phyloP scores from a whole-genome alignment of 495 filamentous ascomycete genomes.

The Aspergillus coremiiformis region DNA sequence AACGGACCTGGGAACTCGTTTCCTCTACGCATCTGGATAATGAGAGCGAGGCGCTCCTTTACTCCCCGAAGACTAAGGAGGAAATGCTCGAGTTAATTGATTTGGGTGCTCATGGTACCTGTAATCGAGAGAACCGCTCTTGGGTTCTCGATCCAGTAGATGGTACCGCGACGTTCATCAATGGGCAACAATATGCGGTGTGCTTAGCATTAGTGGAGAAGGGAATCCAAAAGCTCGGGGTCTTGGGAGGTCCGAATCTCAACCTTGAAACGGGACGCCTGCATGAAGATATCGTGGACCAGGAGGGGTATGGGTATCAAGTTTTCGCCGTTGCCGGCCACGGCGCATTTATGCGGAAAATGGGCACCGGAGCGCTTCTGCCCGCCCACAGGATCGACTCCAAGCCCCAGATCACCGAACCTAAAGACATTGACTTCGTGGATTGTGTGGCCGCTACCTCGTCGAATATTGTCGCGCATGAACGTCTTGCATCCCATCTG shows the following conservation, averaged over 20 bases:
- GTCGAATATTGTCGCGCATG: slow-evolving; percentile 37
- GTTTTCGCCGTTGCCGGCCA: slow-evolving; percentile 49
- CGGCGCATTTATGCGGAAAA: slow-evolving; percentile 46
- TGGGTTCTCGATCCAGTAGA: slow-evolving; percentile 72
- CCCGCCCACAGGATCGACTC: slow-evolving; percentile 29
- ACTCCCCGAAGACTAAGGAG: slow-evolving; percentile 38
- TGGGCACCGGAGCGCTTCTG: slow-evolving; percentile 31
- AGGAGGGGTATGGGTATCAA: slow-evolving; percentile 47
- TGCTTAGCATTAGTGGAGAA: slow-evolving; percentile 49
- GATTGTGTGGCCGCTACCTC: slow-evolving; percentile 37
- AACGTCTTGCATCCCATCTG: slow-evolving; percentile 40
- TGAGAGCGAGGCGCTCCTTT: slow-evolving; percentile 32
- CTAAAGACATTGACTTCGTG: slow-evolving; percentile 40
- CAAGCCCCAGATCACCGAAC: slow-evolving; percentile 22
- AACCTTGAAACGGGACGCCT: slow-evolving; percentile 26
- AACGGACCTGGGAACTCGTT: slow-evolving; percentile 48
- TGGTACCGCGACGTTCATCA: slow-evolving; percentile 60
- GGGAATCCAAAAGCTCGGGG: slow-evolving; percentile 41
- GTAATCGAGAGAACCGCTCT: slow-evolving; percentile 31
- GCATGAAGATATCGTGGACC: slow-evolving; percentile 42
- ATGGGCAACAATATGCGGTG: slow-evolving; percentile 57
- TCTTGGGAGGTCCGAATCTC: slow-evolving; percentile 53
- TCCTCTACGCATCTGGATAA: slow-evolving; percentile 30
- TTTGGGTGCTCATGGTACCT: slow-evolving; percentile 43
- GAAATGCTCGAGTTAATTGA: slow-evolving; percentile 58